phyloP scores from a whole-genome alignment of 768 basidiomycete genomes.

The Mycena leptocephala region DNA sequence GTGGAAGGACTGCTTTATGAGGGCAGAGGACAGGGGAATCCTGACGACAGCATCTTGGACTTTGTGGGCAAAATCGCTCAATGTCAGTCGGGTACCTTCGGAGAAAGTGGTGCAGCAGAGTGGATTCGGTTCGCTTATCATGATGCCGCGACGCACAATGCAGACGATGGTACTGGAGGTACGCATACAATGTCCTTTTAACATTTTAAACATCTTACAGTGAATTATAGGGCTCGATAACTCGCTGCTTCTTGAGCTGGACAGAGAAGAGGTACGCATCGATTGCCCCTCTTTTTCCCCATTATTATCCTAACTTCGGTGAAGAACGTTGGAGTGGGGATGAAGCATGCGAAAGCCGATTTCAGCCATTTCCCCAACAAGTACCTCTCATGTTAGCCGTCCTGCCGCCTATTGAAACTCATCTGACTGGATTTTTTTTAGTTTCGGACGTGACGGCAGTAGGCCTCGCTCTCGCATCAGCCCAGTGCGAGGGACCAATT shows the following conservation, averaged over 20 bases:
- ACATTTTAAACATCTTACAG: constrained; percentile 1
- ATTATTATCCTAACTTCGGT: not conserved
- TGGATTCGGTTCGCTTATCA: constrained; percentile 33
- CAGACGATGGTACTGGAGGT: constrained; percentile 26
- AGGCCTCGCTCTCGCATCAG: constrained; percentile 26
- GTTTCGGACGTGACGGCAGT: constrained; percentile 28
- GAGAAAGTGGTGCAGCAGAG: constrained; percentile 23
- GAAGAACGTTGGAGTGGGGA: constrained; percentile 27
- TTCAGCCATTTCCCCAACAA: constrained; percentile 29
- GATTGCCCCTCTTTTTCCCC: not conserved
- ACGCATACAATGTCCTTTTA: constrained; percentile 7
- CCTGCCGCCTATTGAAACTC: not conserved
- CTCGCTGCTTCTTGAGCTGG: constrained; percentile 24
- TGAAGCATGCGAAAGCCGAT: constrained; percentile 22
- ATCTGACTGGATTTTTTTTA: constrained; percentile 2
- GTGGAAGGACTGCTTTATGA: constrained; percentile 27
- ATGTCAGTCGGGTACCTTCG: constrained; percentile 15
- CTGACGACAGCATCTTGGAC: constrained; percentile 18
- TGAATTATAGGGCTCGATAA: constrained; percentile 24
- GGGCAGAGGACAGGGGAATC: constrained; percentile 20
- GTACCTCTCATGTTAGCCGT: constrained; percentile 23
- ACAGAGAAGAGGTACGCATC: constrained; percentile 23
- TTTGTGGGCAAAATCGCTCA: constrained; percentile 20
- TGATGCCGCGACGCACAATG: constrained; percentile 26
- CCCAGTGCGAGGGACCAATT: constrained; percentile 24